Percentiles rank a stretch among this genome's conserved stretches.
Evolutionary conservation across 1,284 basidiomycete species (phyloP).

Genomic region (Trichosporon asahii): DNA sequence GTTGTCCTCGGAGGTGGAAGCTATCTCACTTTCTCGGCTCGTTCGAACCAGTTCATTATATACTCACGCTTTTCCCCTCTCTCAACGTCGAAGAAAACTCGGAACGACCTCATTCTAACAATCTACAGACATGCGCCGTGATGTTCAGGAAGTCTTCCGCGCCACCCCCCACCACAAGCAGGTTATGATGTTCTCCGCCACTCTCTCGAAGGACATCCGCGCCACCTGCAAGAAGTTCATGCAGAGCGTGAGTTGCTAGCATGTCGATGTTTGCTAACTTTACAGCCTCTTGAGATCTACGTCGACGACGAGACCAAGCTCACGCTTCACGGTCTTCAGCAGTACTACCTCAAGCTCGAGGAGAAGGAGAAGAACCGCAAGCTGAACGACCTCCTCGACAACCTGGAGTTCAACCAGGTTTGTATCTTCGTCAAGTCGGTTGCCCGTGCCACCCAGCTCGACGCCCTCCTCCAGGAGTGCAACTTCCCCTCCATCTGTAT

Average conservation of each 20-base stretch:
- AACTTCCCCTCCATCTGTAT: slow-evolving; percentile 99
- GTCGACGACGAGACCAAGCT: slow-evolving; percentile 99
- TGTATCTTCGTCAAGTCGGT: slow-evolving; percentile 99
- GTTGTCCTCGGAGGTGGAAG: not conserved
- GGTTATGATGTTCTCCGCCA: slow-evolving; percentile 99
- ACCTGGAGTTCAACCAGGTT: slow-evolving; percentile 98
- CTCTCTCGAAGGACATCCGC: slow-evolving; percentile 93
- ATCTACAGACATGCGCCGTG: slow-evolving; percentile 94
- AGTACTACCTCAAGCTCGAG: slow-evolving; percentile 96
- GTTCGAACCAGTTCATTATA: slow-evolving; percentile 7
- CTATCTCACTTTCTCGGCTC: not conserved
- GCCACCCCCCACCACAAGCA: slow-evolving; percentile 99
- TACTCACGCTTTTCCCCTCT: slow-evolving; percentile 16
- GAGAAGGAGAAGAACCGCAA: slow-evolving; percentile 97
- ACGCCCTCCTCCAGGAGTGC: slow-evolving; percentile 93
- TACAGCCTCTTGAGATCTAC: slow-evolving; percentile 95
- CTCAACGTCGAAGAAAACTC: slow-evolving; percentile 1
- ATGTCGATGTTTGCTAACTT: not conserved
- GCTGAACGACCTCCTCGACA: slow-evolving; percentile 92
- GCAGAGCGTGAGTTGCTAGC: slow-evolving; percentile 72
- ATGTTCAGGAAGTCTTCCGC: slow-evolving; percentile 99
- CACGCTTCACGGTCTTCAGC: slow-evolving; percentile 96
- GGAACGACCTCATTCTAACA: slow-evolving; percentile 13
- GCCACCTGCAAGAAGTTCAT: slow-evolving; percentile 99
- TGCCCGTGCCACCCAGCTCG: slow-evolving; percentile 90